phyloP scores from a whole-genome alignment of 768 basidiomycete species.

The Russula lepida region DNA sequence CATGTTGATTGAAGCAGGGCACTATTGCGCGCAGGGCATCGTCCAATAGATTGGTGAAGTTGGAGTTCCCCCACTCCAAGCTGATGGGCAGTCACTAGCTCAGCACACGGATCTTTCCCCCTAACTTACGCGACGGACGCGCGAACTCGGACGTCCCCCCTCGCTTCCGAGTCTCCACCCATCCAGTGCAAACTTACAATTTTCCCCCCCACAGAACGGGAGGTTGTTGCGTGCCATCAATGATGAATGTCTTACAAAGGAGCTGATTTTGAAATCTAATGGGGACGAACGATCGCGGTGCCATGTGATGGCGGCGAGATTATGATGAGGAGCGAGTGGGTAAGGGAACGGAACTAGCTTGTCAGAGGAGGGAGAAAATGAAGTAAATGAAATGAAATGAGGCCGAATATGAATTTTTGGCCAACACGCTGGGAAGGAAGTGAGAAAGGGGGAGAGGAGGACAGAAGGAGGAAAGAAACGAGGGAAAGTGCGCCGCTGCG shows the following conservation, averaged over 20 bases:
- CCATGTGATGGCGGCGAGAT: no score
- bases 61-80: no score
- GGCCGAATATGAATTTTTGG: not conserved
- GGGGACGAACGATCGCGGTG: no score
- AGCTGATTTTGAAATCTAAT: no score
- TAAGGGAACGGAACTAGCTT: not conserved
- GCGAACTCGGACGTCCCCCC: not conserved
- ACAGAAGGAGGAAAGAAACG: not conserved
- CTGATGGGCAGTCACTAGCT: not conserved
- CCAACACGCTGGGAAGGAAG: not conserved
- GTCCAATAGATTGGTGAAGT: no score
- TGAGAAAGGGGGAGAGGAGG: not conserved
- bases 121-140: not conserved
- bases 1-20: not conserved
- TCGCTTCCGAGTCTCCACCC: not conserved
- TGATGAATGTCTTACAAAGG: no score
- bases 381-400: not conserved
- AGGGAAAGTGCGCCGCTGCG: not conserved
- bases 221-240: no score
- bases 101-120: not conserved
- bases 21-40: no score
- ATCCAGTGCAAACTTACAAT: not conserved
- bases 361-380: not conserved
- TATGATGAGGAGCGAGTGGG: no score
- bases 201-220: not conserved